phyloP scores from a whole-genome alignment of 345 rosid genomes.

The Hevea brasiliensis region DNA sequence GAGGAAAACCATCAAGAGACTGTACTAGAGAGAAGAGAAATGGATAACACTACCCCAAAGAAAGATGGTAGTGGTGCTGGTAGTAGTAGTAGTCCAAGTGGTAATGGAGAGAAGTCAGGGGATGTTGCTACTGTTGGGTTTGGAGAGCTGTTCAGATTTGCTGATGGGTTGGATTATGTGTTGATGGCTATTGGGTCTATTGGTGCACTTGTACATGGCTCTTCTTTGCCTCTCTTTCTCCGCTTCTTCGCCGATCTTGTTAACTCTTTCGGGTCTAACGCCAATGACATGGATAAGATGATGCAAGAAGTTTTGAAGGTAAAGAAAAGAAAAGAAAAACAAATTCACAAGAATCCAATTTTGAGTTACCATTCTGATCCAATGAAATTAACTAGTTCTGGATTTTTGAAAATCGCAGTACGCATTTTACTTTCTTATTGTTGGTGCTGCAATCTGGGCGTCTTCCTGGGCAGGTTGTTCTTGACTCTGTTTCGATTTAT shows the following conservation, averaged over 20 bases:
- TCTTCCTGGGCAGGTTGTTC: slow-evolving; percentile 96
- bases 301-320: slow-evolving; percentile 97
- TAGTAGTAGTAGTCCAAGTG: slow-evolving; percentile 3
- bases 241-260: slow-evolving; percentile 99
- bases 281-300: slow-evolving; percentile 89
- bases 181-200: slow-evolving; percentile 95
- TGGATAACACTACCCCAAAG: slow-evolving; percentile 42
- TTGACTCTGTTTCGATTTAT: neutral
- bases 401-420: slow-evolving; percentile 52
- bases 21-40: slow-evolving; percentile 33
- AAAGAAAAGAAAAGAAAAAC: neutral
- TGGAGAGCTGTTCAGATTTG: slow-evolving; percentile 88
- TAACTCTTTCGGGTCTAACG: slow-evolving; percentile 94
- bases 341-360: neutral
- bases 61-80: slow-evolving; percentile 20
- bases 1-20: slow-evolving; percentile 3
- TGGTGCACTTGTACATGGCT: slow-evolving; percentile 94
- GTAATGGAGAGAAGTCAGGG: slow-evolving; percentile 43
- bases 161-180: slow-evolving; percentile 87
- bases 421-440: slow-evolving; percentile 92
- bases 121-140: slow-evolving; percentile 66
- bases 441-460: slow-evolving; percentile 99
- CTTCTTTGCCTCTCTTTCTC: slow-evolving; percentile 87
- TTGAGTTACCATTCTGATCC: neutral
- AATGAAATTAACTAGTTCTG: neutral